Evolutionary conservation across 331 rosid species (phyloP).

Genomic region (Saraca asoca): DNA sequence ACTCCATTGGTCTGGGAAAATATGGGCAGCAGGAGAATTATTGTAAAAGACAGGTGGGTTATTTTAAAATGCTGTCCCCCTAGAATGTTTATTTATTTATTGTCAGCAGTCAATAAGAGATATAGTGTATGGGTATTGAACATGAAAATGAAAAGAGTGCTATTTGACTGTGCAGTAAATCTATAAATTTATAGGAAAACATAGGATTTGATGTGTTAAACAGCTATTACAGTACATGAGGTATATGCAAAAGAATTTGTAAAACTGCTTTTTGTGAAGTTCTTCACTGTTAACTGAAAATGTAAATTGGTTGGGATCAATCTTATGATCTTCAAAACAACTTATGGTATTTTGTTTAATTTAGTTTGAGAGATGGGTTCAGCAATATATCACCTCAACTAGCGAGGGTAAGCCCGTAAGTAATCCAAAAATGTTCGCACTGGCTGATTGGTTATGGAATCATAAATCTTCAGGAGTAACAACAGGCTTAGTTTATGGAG

Average conservation of each 20-base stretch:
- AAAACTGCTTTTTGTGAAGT: conserved; percentile 7
- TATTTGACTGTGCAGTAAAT: conserved; percentile 8
- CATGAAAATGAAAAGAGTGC: background rate
- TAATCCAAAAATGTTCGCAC: conserved; percentile 82
- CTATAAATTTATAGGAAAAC: background rate
- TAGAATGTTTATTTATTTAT: conserved; percentile 10
- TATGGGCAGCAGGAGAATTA: conserved; percentile 75
- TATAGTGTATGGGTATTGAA: background rate
- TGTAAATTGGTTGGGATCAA: conserved; percentile 11
- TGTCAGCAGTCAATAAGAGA: background rate
- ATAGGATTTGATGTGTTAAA: conserved; percentile 7
- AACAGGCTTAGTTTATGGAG: conserved; percentile 93
- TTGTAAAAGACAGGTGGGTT: conserved; percentile 81
- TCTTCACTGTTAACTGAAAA: background rate
- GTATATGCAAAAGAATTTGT: conserved; percentile 1
- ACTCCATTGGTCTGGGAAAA: conserved; percentile 75
- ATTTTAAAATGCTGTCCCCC: conserved; percentile 1
- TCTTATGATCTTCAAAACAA: background rate
- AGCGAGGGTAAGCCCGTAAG: conserved; percentile 73
- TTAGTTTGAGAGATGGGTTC: conserved; percentile 92
- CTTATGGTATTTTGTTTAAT: conserved; percentile 25
- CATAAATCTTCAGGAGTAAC: conserved; percentile 69
- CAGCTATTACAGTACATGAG: conserved; percentile 3
- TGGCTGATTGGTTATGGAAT: conserved; percentile 71
- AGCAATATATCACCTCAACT: conserved; percentile 80